These are phyloP conservation scores for Linum trigynum DNA, from an alignment of 345 rosid species.

Conservation along the genomic window DNA sequence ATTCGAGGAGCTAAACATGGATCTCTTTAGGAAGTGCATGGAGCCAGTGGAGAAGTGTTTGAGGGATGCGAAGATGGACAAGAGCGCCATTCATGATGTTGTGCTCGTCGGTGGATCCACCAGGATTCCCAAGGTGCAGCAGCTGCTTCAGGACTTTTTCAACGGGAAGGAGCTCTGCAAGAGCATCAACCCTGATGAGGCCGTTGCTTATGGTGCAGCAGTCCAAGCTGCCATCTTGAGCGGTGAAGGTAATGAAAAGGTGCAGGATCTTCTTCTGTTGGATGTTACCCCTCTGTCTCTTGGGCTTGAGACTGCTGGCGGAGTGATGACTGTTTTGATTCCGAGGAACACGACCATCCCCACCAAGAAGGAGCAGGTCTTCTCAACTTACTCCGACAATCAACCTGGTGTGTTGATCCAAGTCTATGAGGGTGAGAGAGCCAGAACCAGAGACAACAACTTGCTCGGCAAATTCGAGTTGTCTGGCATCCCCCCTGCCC, in stretches of 20 bases:
- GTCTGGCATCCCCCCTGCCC: slow-evolving; percentile 13
- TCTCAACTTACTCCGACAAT: slow-evolving; percentile 13
- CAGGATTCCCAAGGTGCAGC: slow-evolving; percentile 11
- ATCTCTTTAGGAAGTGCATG: too few species aligned
- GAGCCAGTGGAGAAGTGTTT: too few species aligned
- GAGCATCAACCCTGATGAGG: slow-evolving; percentile 7
- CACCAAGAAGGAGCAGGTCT: too few species aligned
- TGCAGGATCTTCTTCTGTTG: slow-evolving; percentile 12
- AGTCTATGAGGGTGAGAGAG: slow-evolving; percentile 19
- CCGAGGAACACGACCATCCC: too few species aligned
- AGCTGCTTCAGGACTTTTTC: slow-evolving; percentile 20
- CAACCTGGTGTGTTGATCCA: slow-evolving; percentile 17
- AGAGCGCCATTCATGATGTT: slow-evolving; percentile 13
- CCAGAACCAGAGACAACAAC: slow-evolving; percentile 16
- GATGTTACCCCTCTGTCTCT: too few species aligned
- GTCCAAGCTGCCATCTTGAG: neutral
- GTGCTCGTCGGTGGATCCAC: slow-evolving; percentile 15
- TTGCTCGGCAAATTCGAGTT: slow-evolving; percentile 16
- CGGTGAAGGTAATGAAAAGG: slow-evolving; percentile 17
- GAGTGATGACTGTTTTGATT: too few species aligned
- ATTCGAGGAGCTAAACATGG: too few species aligned
- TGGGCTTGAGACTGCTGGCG: too few species aligned
- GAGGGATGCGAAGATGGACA: too few species aligned
- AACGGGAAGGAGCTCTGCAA: neutral
- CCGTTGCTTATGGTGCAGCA: slow-evolving; percentile 20